Conservation (phyloP, 257 asterid genomes). For the Primulina eburnea region DNA sequence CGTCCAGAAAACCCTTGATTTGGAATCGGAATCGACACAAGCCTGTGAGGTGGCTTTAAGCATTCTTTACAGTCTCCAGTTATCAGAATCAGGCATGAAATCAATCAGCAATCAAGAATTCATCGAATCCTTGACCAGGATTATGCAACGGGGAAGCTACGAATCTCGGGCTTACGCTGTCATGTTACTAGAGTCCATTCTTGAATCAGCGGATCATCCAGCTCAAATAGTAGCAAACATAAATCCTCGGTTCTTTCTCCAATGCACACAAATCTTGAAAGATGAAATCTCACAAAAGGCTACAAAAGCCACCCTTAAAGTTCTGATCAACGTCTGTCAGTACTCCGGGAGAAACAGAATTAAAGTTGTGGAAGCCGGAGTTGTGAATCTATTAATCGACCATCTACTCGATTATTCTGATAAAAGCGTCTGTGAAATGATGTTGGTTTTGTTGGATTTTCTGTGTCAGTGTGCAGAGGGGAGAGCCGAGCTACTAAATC, state of each 20-base stretch:
- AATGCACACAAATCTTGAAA: conserved; percentile 36
- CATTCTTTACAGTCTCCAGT: conserved; percentile 46
- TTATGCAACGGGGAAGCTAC: conserved; percentile 56
- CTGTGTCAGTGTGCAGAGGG: conserved; percentile 88
- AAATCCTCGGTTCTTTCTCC: conserved; percentile 36
- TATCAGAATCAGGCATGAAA: conserved; percentile 50
- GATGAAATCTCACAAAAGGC: conserved; percentile 52
- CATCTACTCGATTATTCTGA: conserved; percentile 47
- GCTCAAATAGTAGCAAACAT: conserved; percentile 20
- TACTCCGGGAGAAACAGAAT: conserved; percentile 49
- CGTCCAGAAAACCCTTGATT: conserved; percentile 19
- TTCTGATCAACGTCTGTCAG: conserved; percentile 40
- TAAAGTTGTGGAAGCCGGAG: conserved; percentile 62
- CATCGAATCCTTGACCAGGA: conserved; percentile 35
- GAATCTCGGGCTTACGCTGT: conserved; percentile 59
- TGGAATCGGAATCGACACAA: conserved; percentile 10
- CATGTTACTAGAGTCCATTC: conserved; percentile 45
- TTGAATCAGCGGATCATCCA: conserved; percentile 41
- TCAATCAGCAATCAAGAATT: conserved; percentile 35
- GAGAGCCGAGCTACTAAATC: conserved; percentile 62
- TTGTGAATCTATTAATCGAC: conserved; percentile 37
- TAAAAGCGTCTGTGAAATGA: conserved; percentile 48
- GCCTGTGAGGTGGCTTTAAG: conserved; percentile 53
- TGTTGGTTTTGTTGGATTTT: conserved; percentile 43
- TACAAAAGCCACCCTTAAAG: conserved; percentile 42